Evolutionary conservation across 2,329 filamentous ascomycete genomes (phyloP), one percentile per base, ranked within the genome.

Genomic region (Hirsutella rhossiliensis): DNA sequence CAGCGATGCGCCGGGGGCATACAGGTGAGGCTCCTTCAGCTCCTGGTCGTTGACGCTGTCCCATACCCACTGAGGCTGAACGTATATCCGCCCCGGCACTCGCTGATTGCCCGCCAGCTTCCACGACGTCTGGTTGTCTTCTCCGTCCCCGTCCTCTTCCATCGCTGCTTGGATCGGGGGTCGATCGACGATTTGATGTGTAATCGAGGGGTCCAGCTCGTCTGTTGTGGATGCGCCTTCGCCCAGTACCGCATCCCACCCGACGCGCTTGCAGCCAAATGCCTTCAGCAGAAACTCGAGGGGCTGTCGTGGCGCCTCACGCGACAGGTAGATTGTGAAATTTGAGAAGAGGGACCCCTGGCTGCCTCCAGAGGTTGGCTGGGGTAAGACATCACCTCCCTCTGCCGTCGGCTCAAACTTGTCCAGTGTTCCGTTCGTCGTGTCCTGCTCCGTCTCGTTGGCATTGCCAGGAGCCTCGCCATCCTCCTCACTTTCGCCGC

Each of bases 31-130:
- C 51, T 84, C 76, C 61, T 96, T 81, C 45, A 98, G 69, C 63
- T 90, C 87, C 49, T 87, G 87, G 39, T 92, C 86, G 61, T 98
- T 98, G 61, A 95, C 70, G 56, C 86, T 90, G 59, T 98, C 92
- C 92, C 92, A 98, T 4, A 98, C 80, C 90, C 94, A 98, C 62
- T 98, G 92, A 18, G 92, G 92, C 68, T 98, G 92, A 45, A 98
- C 69, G 55, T 98, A 98, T 50, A 80, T 87, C 52, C 92, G 77
- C 31, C 90, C 90, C n/a, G 90, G 88, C 48, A 97, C 83, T 48
- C 88, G 80, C 50, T 79, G 79, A 56, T 86, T 84, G 47, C 63
- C 63, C 23, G 61, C 69, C 44, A 80, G 65, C 60, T 73, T 76
- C 60, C 73, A 76, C 40, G 67, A 68, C 49, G 70, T 84, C 65